These are phyloP conservation scores for Fusarium napiforme DNA, from an alignment of 2,329 filamentous ascomycete genomes.

Conservation along the genomic window DNA sequence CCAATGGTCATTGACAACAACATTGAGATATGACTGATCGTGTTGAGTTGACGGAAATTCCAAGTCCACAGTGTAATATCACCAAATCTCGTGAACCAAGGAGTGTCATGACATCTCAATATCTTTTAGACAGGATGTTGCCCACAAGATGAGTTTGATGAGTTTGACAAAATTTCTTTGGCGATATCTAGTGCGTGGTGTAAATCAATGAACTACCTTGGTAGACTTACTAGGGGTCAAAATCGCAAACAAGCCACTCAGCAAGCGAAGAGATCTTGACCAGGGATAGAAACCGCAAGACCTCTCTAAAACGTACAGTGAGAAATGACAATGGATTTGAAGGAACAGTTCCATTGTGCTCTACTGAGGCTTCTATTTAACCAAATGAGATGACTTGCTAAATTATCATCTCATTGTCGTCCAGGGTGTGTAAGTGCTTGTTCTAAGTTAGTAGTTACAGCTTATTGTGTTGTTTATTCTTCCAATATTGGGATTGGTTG, in stretches of 20 bases:
- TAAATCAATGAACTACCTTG: conserved; percentile 35
- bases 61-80: background rate
- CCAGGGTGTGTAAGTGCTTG: conserved; percentile 4
- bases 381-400: background rate
- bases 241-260: conserved; percentile 15
- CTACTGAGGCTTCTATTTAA: background rate
- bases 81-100: background rate
- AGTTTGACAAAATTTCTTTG: conserved; percentile 3
- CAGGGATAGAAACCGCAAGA: conserved; percentile 6
- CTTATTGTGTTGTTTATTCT: background rate
- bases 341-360: background rate
- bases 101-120: background rate
- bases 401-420: background rate
- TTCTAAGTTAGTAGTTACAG: background rate
- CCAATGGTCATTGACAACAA: background rate
- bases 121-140: background rate
- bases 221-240: conserved; percentile 4
- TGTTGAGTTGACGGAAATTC: background rate
- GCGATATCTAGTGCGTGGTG: conserved; percentile 17
- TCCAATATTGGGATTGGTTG: conserved; percentile 5
- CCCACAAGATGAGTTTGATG: background rate
- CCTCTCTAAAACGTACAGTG: background rate
- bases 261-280: conserved; percentile 12
- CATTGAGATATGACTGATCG: background rate
- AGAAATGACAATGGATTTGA: background rate